Evolutionary conservation across 2,329 filamentous ascomycete genomes (phyloP).

Genomic region (Fusarium sp.): DNA sequence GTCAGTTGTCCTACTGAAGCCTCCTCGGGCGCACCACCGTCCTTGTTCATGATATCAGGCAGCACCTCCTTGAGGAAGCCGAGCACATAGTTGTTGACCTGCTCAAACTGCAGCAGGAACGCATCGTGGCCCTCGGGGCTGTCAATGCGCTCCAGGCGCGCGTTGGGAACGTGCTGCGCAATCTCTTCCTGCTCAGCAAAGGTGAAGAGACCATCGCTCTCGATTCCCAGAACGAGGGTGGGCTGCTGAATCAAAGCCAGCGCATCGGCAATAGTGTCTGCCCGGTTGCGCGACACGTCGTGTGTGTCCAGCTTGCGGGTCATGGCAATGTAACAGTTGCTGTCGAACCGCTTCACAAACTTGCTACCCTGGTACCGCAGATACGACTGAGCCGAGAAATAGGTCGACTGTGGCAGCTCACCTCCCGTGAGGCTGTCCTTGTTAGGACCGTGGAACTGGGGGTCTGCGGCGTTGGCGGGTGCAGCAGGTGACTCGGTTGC

Average conservation of each 20-base stretch:
- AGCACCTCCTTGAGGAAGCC: conserved; percentile 85
- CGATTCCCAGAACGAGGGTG: conserved; percentile 90
- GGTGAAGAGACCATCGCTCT: conserved; percentile 95
- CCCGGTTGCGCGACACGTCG: conserved; percentile 85
- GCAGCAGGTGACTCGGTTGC: conserved; percentile 37
- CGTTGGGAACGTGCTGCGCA: conserved; percentile 82
- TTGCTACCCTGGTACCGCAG: conserved; percentile 96
- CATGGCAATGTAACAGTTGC: conserved; percentile 99
- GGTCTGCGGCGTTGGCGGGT: conserved; percentile 57
- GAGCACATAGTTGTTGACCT: conserved; percentile 90
- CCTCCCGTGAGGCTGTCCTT: conserved; percentile 62
- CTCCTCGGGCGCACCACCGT: conserved; percentile 62
- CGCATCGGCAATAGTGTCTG: conserved; percentile 76
- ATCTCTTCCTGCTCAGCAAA: conserved; percentile 97
- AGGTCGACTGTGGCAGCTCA: conserved; percentile 76
- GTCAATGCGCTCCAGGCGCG: conserved; percentile 86
- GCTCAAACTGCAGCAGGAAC: conserved; percentile 95
- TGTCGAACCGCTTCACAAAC: conserved; percentile 96
- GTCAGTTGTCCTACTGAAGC: conserved; percentile 72
- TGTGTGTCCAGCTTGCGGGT: conserved; percentile 98
- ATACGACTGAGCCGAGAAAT: conserved; percentile 98
- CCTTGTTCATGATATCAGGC: conserved; percentile 85
- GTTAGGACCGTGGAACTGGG: conserved; percentile 77
- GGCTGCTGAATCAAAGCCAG: conserved; percentile 88
- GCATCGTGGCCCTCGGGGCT: conserved; percentile 96